Percentiles rank a stretch among this genome's conserved stretches.
phyloP scores from a whole-genome alignment of 495 filamentous ascomycete genomes.

The Chlorociboria aeruginascens region DNA sequence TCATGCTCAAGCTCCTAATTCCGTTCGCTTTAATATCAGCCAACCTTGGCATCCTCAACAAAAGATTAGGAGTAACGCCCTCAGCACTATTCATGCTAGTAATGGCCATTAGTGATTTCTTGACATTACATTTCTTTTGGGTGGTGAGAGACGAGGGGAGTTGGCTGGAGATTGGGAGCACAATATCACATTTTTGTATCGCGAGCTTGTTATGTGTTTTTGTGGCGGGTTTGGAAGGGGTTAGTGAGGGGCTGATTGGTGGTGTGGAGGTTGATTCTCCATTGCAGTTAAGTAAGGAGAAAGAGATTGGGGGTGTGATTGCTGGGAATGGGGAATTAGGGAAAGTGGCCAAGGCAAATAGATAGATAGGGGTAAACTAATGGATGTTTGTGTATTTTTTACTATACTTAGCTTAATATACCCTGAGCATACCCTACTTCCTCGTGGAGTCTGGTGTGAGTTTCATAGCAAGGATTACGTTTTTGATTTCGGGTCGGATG shows the following conservation, averaged over 20 bases:
- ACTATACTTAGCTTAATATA: too few species aligned
- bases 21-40: constrained; percentile 91
- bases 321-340: not conserved
- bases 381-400: not conserved
- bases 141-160: constrained; percentile 90
- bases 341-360: not conserved
- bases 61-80: constrained; percentile 63
- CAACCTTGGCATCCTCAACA: constrained; percentile 89
- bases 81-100: constrained; percentile 90
- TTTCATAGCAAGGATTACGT: too few species aligned
- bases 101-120: constrained; percentile 81
- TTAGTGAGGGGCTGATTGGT: constrained; percentile 72
- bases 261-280: constrained; percentile 57
- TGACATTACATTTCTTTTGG: constrained; percentile 97
- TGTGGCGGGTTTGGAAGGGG: constrained; percentile 74
- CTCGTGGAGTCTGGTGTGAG: too few species aligned
- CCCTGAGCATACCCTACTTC: too few species aligned
- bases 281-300: constrained; percentile 17
- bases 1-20: constrained; percentile 83
- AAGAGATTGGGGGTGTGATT: constrained; percentile 14
- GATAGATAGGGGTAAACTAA: constrained; percentile 1
- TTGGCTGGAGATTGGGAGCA: constrained; percentile 96
- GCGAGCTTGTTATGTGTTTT: constrained; percentile 83
- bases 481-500: too few species aligned
- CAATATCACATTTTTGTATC: constrained; percentile 89